Conservation (phyloP, 2,329 filamentous ascomycete genomes). For the Trichoderma endophyticum region DNA sequence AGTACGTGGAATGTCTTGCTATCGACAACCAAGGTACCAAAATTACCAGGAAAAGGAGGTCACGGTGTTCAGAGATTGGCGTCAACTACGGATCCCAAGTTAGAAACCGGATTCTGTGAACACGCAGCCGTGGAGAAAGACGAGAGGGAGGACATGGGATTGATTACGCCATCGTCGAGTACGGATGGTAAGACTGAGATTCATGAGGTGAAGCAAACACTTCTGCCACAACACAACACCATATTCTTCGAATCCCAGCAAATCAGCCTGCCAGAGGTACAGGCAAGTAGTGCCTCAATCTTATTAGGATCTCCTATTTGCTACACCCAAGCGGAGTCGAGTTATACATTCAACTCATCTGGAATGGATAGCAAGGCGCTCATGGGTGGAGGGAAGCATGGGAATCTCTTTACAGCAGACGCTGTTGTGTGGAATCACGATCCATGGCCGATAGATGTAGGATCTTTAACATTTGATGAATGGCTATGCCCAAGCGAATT, state of each 20-base stretch:
- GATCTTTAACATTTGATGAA: slow-evolving; percentile 22
- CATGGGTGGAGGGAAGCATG: background rate
- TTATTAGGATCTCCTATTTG: background rate
- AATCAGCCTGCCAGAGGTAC: background rate
- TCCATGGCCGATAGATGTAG: slow-evolving; percentile 1
- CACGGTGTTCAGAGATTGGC: background rate
- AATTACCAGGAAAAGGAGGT: background rate
- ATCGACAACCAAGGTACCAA: slow-evolving; percentile 19
- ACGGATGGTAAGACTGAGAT: too few relatives aligned
- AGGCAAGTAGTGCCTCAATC: background rate
- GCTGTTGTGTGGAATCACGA: background rate
- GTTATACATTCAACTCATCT: background rate
- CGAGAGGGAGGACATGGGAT: background rate
- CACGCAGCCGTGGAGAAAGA: background rate
- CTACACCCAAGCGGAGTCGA: background rate
- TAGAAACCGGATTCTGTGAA: background rate
- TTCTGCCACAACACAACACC: background rate
- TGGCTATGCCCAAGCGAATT: slow-evolving; percentile 19
- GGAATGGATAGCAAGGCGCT: background rate
- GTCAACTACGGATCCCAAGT: background rate
- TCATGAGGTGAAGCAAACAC: background rate
- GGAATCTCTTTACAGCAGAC: background rate
- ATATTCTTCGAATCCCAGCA: background rate
- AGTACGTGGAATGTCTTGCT: slow-evolving; percentile 28
- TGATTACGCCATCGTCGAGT: background rate